A percentile compares a stretch with the other conserved stretches of the same genome.
Conservation (phyloP, 148 eudicot species). For the Chenopodium album region DNA sequence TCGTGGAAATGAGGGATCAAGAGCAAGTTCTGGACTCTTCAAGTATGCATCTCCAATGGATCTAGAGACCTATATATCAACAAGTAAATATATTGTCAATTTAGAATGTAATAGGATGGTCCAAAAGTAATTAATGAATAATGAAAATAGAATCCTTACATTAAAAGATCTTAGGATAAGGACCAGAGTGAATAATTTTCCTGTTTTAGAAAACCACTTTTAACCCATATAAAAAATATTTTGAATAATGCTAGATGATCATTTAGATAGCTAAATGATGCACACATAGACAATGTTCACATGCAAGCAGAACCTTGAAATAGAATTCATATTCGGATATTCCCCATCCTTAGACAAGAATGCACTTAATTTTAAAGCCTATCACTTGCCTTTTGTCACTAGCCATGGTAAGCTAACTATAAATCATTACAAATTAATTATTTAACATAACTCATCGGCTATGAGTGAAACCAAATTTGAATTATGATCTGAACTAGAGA, state of each 20-base stretch:
- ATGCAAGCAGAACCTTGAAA: not conserved
- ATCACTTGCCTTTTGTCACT: not conserved
- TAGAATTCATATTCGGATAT: not conserved
- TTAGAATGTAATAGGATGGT: not conserved
- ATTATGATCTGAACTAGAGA: not conserved
- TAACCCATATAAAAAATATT: not conserved
- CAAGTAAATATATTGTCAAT: not conserved
- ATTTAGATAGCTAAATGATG: too few relatives aligned
- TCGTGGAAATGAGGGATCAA: conserved; percentile 31
- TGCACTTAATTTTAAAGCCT: too few relatives aligned
- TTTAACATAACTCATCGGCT: not conserved
- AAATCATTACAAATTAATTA: not conserved
- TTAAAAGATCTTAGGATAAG: not conserved
- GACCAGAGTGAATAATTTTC: not conserved
- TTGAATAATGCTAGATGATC: too few relatives aligned
- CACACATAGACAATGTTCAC: not conserved
- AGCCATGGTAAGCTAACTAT: not conserved
- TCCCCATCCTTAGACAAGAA: not conserved
- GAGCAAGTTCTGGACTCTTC: conserved; percentile 33
- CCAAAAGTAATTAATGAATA: not conserved
- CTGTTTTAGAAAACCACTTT: not conserved
- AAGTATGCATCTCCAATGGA: conserved; percentile 80
- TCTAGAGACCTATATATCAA: conserved; percentile 56
- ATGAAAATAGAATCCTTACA: too few relatives aligned
- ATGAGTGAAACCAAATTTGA: too few relatives aligned